phyloP scores from a whole-genome alignment of 2,329 filamentous ascomycete species.

The Pseudogymnoascus sp. region DNA sequence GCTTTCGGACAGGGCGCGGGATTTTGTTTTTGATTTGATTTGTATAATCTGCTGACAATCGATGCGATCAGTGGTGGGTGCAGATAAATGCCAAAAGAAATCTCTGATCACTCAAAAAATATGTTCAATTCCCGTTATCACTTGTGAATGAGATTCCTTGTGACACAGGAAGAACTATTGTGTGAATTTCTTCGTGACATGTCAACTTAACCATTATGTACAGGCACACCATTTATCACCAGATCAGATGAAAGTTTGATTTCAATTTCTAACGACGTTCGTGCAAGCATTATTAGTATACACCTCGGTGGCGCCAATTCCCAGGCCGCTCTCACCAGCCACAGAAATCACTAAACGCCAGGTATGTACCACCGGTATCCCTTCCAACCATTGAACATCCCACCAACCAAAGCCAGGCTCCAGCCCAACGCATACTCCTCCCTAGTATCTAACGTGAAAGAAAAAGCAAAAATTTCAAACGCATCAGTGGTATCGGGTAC shows the following conservation, averaged over 20 bases:
- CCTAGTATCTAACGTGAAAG: slow-evolving; percentile 7
- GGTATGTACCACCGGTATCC: slow-evolving; percentile 5
- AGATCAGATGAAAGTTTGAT: not conserved
- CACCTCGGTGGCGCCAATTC: slow-evolving; percentile 5
- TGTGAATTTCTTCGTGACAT: slow-evolving; percentile 11
- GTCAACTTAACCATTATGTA: not conserved
- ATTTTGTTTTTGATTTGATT: slow-evolving; percentile 4
- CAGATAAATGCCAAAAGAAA: slow-evolving; percentile 7
- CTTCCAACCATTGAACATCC: not conserved
- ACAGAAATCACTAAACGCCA: slow-evolving; percentile 7
- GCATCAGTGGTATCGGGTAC: slow-evolving; percentile 9
- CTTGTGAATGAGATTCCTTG: slow-evolving; percentile 8
- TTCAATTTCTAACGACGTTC: slow-evolving; percentile 2
- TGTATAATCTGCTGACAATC: slow-evolving; percentile 6
- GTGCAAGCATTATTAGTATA: slow-evolving; percentile 8
- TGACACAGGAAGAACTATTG: slow-evolving; percentile 11
- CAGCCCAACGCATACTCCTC: not conserved
- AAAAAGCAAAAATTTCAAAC: not conserved
- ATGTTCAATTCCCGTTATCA: slow-evolving; percentile 11
- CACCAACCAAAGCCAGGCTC: not conserved
- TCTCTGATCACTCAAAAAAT: slow-evolving; percentile 9
- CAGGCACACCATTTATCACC: not conserved
- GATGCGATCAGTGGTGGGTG: not conserved
- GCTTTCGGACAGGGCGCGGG: slow-evolving; percentile 1
- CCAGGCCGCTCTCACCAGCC: slow-evolving; percentile 6